Base-by-base conservation (phyloP, 129 eudicot genomes). In the Escallonia rubra region DNA sequence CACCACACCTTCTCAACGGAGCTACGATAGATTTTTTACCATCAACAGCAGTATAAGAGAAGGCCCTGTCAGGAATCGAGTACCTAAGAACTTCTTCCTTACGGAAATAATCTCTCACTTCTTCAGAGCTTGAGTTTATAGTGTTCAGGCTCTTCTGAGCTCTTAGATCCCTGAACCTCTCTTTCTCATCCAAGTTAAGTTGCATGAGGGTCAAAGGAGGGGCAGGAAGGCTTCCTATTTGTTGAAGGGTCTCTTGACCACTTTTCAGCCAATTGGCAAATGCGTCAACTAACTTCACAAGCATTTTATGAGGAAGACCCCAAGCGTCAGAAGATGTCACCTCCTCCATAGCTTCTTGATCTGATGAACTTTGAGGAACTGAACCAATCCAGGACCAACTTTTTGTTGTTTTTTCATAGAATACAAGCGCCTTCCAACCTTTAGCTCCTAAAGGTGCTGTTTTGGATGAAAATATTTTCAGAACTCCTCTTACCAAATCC, bases 361-460 rank as follows among this genome's bases (percentile, higher is more conserved):
- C 6, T 48, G 50, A 10, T 8, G 4, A 23, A 5, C 8, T 42
- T 8, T 7, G 5, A 3, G 68, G 13, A 43, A 56, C 11, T 16
- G 71, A 71, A 49, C 78, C 71, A 46, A 40, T 38, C 78, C 78
- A 65, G 34, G 78, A 47, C 78, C 78, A 73, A 57, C 14, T 39
- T 65, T 59, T 65, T 38, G n/a, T 56, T 13, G 7, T 39, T 16
- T 13, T 73, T 34, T 57, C 51, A 40, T 65, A 73, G 1, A 42
- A 48, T 3, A 38, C 57, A 6, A 65, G 66, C 2, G 66, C 41
- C 42, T 58, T 55, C 78, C 72, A 73, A 43, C 14, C 10, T 6
- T 6, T 38, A 16, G 13, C 51, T 23, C 71, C 65, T 8, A 11
- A 9, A 2, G 70, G 71, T 12, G 58, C 59, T 34, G 58, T 56